These are phyloP conservation scores for Xylaria sp. DNA, from an alignment of 2,329 filamentous ascomycete species.

Conservation along the genomic window DNA sequence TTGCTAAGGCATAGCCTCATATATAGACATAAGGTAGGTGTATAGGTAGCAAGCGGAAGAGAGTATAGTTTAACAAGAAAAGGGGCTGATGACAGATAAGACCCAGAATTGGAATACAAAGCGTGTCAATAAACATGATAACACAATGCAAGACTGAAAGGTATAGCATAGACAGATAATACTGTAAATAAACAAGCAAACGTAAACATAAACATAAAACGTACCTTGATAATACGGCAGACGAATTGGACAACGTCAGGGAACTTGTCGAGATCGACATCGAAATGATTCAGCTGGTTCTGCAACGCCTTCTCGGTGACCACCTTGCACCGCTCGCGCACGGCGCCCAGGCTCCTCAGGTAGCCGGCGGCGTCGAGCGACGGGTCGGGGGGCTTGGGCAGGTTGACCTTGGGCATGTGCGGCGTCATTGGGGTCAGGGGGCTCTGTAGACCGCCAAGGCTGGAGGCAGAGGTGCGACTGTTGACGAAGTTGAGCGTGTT, in stretches of 20 bases:
- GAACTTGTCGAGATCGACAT: conserved; percentile 88
- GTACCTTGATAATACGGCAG: conserved; percentile 93
- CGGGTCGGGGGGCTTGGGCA: conserved; percentile 88
- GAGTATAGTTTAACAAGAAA: background rate
- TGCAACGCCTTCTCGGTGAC: conserved; percentile 80
- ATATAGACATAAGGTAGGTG: background rate
- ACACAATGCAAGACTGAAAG: background rate
- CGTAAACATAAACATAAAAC: conserved; percentile 56
- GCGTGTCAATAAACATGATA: background rate
- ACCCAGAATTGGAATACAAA: too few relatives aligned
- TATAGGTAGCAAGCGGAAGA: background rate
- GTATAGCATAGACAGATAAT: background rate
- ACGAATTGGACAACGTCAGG: conserved; percentile 86
- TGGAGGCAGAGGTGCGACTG: conserved; percentile 65
- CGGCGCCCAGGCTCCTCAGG: conserved; percentile 87
- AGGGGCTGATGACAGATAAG: background rate
- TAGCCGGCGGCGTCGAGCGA: conserved; percentile 89
- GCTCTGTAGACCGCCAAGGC: conserved; percentile 56
- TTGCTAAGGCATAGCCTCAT: background rate
- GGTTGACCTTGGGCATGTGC: conserved; percentile 76
- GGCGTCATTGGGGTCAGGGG: conserved; percentile 65
- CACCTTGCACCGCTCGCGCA: conserved; percentile 80
- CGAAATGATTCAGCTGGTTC: conserved; percentile 85
- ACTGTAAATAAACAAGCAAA: background rate
- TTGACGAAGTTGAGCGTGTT: conserved; percentile 55